Evolutionary conservation across 805 yeast species (phyloP).

Genomic region (Candida germanica): DNA sequence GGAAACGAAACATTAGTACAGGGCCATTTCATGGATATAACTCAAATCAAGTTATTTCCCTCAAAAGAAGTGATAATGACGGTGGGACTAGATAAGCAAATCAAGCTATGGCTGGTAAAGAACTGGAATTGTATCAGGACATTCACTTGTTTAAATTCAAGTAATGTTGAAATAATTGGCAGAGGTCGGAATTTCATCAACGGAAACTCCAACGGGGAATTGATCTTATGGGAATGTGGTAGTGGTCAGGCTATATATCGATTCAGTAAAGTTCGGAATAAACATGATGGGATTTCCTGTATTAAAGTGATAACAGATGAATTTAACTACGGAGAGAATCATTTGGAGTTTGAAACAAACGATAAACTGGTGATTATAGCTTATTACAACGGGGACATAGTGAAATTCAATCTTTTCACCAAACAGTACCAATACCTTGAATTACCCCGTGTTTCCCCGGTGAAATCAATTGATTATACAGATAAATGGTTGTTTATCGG

Average conservation of each 20-base stretch:
- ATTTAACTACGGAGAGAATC: conserved; percentile 3
- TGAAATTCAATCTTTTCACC: conserved; percentile 19
- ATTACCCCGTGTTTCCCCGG: conserved; percentile 8
- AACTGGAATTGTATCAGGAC: conserved; percentile 47
- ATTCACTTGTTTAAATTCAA: conserved; percentile 45
- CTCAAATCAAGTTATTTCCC: conserved; percentile 52
- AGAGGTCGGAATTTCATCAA: conserved; percentile 66
- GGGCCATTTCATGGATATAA: conserved; percentile 47
- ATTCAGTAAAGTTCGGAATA: conserved; percentile 23
- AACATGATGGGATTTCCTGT: conserved; percentile 17
- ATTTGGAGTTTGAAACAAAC: conserved; percentile 45
- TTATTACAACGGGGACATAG: conserved; percentile 33
- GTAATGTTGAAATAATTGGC: conserved; percentile 47
- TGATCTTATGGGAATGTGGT: conserved; percentile 71
- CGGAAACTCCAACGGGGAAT: conserved; percentile 51
- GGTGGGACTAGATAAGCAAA: conserved; percentile 54
- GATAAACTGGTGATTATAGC: conserved; percentile 46
- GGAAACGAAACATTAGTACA: conserved; percentile 4
- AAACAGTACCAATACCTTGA: conserved; percentile 8
- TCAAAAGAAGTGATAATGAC: conserved; percentile 60
- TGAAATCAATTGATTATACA: conserved; percentile 13
- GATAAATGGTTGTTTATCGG: conserved; percentile 19
- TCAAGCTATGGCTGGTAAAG: conserved; percentile 60
- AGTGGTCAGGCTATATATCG: conserved; percentile 43
- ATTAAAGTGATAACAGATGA: conserved; percentile 8